Evolutionary conservation across 805 yeast species (phyloP), one percentile per base, ranked within the genome.

Genomic region (Metschnikowia bowlesiae): DNA sequence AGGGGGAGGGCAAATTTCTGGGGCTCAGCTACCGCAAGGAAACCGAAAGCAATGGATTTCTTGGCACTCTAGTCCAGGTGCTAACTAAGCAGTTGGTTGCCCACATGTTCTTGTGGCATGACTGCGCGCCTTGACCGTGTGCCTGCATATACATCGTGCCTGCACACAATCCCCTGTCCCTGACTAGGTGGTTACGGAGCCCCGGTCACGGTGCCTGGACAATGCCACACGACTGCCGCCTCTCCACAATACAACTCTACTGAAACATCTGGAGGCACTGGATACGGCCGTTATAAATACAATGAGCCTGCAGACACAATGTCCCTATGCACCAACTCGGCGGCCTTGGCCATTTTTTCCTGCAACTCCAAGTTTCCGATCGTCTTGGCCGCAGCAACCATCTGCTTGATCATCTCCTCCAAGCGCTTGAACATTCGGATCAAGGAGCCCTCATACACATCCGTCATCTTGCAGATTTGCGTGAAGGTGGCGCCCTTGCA

Each of bases 401-500:
- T 77, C 67, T 94, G 99, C 62, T 92, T 82, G 50, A 94, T 73
- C 76, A 94, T 78, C 66, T 94, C 99, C 68, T 94, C 99, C 49
- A 94, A 74, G 64, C 99, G 80, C 68, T 94, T 86, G 74, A 94
- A 94, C 83, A 89, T 87, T 66, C 99, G 83, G 57, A 94, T 92
- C 63, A 94, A 78, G 22, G 96, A 86, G 39, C 99, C 99, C 73
- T 94, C 99, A 60, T 92, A 94, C 40, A 94, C 98, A 64, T 94
- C 99, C 0, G 99, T 94, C 97, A 94, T 90, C 68, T 92, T 92
- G 73, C 98, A 92, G 55, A 94, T 92, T 66, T 92, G 97, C 0
- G 97, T 92, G 68, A 94, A 94, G 0, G 94, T 75, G 6, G 96
- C 97, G 16, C 98, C 98, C 64, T 86, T 85, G 67, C 97, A 89